A percentile compares a stretch with the other conserved stretches of the same genome.
These are phyloP conservation scores for Plasmopara muralis DNA, from an alignment of 352 stramenopile genomes.

Conservation along the genomic window DNA sequence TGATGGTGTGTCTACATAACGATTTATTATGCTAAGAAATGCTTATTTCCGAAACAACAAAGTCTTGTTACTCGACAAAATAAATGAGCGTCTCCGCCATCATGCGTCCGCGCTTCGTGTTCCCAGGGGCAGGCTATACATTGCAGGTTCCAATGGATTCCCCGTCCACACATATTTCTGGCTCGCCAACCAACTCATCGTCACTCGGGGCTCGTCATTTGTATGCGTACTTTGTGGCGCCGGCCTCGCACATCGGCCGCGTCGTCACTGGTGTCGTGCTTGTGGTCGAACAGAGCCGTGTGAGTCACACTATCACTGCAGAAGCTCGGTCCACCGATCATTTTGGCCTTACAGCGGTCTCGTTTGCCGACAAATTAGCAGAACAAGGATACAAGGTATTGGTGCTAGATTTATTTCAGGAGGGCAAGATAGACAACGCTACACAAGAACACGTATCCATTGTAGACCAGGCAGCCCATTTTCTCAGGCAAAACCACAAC, in stretches of 20 bases:
- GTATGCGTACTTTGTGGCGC: slow-evolving; percentile 65
- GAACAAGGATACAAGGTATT: slow-evolving; percentile 87
- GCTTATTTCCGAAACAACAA: neutral
- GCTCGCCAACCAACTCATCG: neutral
- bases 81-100: slow-evolving; percentile 31
- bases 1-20: slow-evolving; percentile 11
- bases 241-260: slow-evolving; percentile 68
- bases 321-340: slow-evolving; percentile 14
- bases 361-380: slow-evolving; percentile 81
- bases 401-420: slow-evolving; percentile 47
- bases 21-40: neutral
- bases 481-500: slow-evolving; percentile 61
- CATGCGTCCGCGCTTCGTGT: slow-evolving; percentile 38
- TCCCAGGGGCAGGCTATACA: slow-evolving; percentile 39
- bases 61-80: slow-evolving; percentile 1
- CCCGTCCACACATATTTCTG: slow-evolving; percentile 2
- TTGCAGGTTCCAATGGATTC: slow-evolving; percentile 39
- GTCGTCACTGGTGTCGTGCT: slow-evolving; percentile 82
- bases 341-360: slow-evolving; percentile 53
- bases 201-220: slow-evolving; percentile 10
- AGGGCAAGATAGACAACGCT: slow-evolving; percentile 15
- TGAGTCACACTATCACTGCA: slow-evolving; percentile 26
- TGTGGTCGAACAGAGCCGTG: slow-evolving; percentile 35
- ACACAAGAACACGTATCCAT: slow-evolving; percentile 24
- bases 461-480: slow-evolving; percentile 44